Evolutionary conservation across 257 asterid species (phyloP), one percentile per base, ranked within the genome.

Genomic region (Echites panduratus): DNA sequence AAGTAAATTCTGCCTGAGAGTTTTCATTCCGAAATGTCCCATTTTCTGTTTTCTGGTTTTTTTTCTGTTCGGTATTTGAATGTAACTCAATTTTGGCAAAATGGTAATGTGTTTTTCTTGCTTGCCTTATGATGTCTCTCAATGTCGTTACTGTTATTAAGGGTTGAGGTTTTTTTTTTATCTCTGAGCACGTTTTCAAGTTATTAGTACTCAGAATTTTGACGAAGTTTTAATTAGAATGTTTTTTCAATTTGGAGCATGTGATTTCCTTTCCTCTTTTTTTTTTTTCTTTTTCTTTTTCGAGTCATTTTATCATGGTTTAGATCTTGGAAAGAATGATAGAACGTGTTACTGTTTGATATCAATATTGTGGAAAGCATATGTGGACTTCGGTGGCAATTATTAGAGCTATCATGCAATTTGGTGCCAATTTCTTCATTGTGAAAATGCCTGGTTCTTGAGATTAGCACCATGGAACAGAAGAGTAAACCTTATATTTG

Each of bases 51-150:
- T 66, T 14, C 44, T 24, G 12, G 9, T 45, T 66, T 72, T 35
- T 5, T 71, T 20, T 58, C 43, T 10, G 8, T 52, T n/a, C 5
- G 13, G 49, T 66, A 11, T 29, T 62, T n/a, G 63, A 32, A 68
- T 66, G 13, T 41, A n/a, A 3, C 16, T 19, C 58, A n/a, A 35
- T 27, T 9, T 27, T 43, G 11, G 43, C 58, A 74, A 66, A 24
- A 48, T 74, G 4, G 63, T 10, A 27, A 41, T 35, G 48, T 22
- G 29, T 20, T 76, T 52, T 70, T 20, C 66, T 76, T 76, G 40
- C 47, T 20, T 49, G 49, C 27, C 53, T 57, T 1, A 3, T 20
- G 4, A 20, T 62, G 1, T 38, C 64, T 64, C 24, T 50, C 49
- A 48, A 22, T 35, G 53, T 14, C 45, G 19, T 53, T 20, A 17